Evolutionary conservation across 2,329 filamentous ascomycete genomes (phyloP).

Genomic region (Albophoma yamanashiensis): DNA sequence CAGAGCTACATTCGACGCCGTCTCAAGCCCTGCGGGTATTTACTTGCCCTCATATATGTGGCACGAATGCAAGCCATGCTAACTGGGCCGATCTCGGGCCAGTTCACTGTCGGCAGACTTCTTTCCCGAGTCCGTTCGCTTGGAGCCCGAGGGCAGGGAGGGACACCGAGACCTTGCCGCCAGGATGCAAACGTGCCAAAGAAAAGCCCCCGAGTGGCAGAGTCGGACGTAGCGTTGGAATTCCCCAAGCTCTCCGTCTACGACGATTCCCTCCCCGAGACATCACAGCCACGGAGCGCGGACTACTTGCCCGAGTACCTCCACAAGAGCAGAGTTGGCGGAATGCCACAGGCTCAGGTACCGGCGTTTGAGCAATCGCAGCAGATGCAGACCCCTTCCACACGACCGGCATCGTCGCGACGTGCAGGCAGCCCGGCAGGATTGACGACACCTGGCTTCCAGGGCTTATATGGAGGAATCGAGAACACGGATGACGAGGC

Average conservation of each 20-base stretch:
- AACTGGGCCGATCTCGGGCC: neutral
- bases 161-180: neutral
- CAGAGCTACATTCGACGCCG: neutral
- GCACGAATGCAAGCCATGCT: neutral
- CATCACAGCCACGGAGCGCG: neutral
- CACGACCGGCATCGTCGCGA: neutral
- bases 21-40: neutral
- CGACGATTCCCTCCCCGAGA: neutral
- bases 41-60: neutral
- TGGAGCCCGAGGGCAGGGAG: neutral
- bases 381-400: neutral
- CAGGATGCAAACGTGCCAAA: neutral
- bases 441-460: conserved; percentile 31
- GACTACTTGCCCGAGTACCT: neutral
- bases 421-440: conserved; percentile 21
- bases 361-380: neutral
- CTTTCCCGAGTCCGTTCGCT: neutral
- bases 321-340: neutral
- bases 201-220: neutral
- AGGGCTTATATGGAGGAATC: conserved; percentile 34
- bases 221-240: neutral
- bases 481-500: conserved; percentile 34
- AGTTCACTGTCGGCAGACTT: neutral
- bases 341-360: conserved; percentile 9
- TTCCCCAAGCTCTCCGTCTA: neutral